Conservation (phyloP, 2,329 filamentous ascomycete species). For the Monilinia laxa region DNA sequence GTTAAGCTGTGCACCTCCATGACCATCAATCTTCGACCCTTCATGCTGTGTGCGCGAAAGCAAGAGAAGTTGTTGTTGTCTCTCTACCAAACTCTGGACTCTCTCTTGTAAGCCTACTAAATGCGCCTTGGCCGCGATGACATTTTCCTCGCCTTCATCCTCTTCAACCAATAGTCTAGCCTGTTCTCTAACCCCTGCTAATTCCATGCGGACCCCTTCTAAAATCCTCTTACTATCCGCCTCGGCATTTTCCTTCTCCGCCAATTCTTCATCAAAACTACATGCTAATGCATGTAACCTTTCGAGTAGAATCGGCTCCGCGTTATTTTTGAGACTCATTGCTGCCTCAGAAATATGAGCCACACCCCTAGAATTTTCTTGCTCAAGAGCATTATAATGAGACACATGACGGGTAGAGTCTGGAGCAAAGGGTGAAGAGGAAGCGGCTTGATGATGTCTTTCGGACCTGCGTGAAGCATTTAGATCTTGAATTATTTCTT, state of each 20-base stretch:
- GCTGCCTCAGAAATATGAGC: slow-evolving; percentile 61
- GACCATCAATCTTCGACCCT: slow-evolving; percentile 51
- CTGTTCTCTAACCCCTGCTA: slow-evolving; percentile 59
- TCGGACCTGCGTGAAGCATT: slow-evolving; percentile 58
- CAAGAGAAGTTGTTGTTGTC: slow-evolving; percentile 50
- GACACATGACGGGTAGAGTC: slow-evolving; percentile 56
- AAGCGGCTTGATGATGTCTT: slow-evolving; percentile 61
- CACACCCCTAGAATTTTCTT: slow-evolving; percentile 25
- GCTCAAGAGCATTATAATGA: slow-evolving; percentile 46
- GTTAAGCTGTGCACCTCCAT: slow-evolving; percentile 32
- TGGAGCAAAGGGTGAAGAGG: slow-evolving; percentile 69
- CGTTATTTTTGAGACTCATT: slow-evolving; percentile 66
- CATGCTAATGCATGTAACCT: slow-evolving; percentile 70
- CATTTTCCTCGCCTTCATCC: slow-evolving; percentile 30
- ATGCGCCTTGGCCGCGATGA: slow-evolving; percentile 30
- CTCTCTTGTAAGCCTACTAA: slow-evolving; percentile 31
- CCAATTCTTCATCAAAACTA: slow-evolving; percentile 72
- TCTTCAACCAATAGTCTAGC: slow-evolving; percentile 51
- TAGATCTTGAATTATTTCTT: slow-evolving; percentile 75
- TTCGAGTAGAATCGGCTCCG: slow-evolving; percentile 67
- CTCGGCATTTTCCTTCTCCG: slow-evolving; percentile 69
- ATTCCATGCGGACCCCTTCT: slow-evolving; percentile 65
- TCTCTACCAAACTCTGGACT: slow-evolving; percentile 40
- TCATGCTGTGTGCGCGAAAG: slow-evolving; percentile 45
- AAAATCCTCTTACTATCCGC: slow-evolving; percentile 66